Evolutionary conservation across 768 basidiomycete genomes (phyloP).

Genomic region (Lyophyllum decastes): DNA sequence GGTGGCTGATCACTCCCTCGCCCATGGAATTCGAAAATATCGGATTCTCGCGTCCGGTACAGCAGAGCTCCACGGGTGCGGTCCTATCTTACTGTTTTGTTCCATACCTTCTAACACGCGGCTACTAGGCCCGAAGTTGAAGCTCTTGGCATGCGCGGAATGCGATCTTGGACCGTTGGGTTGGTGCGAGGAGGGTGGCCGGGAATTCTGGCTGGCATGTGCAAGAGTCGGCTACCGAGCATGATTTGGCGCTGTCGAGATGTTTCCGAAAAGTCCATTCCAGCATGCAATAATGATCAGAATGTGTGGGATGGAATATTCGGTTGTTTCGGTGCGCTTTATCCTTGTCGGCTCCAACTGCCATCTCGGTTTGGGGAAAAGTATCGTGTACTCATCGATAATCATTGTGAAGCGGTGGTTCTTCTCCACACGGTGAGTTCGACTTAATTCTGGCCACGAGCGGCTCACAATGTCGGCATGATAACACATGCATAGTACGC

Average conservation of each 20-base stretch:
- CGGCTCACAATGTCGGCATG: too few relatives aligned
- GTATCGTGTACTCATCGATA: not conserved
- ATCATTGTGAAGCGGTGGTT: not conserved
- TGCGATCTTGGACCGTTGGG: slow-evolving; percentile 86
- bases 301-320: not conserved
- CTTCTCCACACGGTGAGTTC: too few relatives aligned
- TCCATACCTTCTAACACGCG: not conserved
- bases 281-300: not conserved
- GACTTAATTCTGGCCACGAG: too few relatives aligned
- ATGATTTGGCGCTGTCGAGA: not conserved
- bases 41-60: slow-evolving; percentile 69
- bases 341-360: too few relatives aligned
- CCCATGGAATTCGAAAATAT: slow-evolving; percentile 89
- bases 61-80: slow-evolving; percentile 31
- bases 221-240: slow-evolving; percentile 63
- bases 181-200: slow-evolving; percentile 72
- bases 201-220: slow-evolving; percentile 79
- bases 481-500: too few relatives aligned
- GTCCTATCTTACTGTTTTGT: slow-evolving; percentile 2
- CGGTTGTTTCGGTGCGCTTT: not conserved
- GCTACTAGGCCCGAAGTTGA: slow-evolving; percentile 44
- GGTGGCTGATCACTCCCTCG: slow-evolving; percentile 79
- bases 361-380: not conserved
- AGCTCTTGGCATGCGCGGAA: slow-evolving; percentile 78
- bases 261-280: not conserved